Base-by-base conservation (phyloP, 345 rosid species). In the Hirschfeldia incana region DNA sequence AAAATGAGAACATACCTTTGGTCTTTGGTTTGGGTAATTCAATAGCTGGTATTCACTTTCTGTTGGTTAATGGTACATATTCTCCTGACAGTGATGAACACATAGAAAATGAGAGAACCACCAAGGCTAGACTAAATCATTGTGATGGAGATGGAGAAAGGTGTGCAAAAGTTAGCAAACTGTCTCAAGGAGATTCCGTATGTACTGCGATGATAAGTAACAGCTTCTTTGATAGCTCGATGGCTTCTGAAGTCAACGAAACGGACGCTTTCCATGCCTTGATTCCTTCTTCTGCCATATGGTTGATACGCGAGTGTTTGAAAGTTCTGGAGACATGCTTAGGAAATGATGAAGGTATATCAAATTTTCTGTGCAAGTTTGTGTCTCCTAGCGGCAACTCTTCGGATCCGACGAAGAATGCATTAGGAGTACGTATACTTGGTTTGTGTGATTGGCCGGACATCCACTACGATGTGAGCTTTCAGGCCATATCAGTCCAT, bases 131-230 rank as follows among this genome's bases (percentile, higher is more conserved):
- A 77, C 75, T 75, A 65, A 78, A 83, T 63, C 79, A 68, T 60
- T 88, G 84, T 76, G 65, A 60, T 79, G 83, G 81, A 76, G 93
- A 88, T 69, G 79, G 87, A 74, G 64, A 67, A 32, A 87, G 98
- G 75, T 90, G 82, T 85, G 89, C 97, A 81, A 91, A 94, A 88
- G 94, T 94, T 8, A 95, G 97, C 72, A 85, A 89, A 65, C 77
- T 90, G 67, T 87, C 97, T 36, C 86, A 84, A 84, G 91, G 87
- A 78, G 91, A 90, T 81, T 88, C 97, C 5, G 88, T 90, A 39
- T 86, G 85, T 82, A 83, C 90, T 69, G 84, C 84, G 26, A 69
- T 81, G 65, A 90, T 81, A 79, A 85, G 88, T 78, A 85, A 78
- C 84, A 69, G 87, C 73, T 81, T 78, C 67, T 67, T 76, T 69